Evolutionary conservation across 108 stramenopile genomes (phyloP).

Genomic region (Schizochytrium sp.): DNA sequence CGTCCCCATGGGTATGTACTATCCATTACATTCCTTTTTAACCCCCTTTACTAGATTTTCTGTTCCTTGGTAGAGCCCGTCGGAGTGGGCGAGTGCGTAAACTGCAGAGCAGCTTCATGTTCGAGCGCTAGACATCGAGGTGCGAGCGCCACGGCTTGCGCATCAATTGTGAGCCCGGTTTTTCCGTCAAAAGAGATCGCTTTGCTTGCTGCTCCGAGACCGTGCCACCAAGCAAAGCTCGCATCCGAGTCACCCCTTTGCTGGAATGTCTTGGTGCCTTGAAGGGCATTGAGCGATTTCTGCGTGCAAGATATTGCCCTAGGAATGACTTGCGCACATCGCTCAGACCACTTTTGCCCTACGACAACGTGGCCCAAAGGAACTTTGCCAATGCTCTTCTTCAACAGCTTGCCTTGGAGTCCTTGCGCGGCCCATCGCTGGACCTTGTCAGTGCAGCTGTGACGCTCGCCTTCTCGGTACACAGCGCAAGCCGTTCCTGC

Average conservation of each 20-base stretch:
- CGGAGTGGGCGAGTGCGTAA: no score
- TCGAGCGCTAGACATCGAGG: neutral
- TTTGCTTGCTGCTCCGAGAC: neutral
- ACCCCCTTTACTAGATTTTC: no score
- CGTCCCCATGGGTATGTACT: no score
- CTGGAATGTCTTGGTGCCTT: neutral
- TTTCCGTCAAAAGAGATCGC: neutral
- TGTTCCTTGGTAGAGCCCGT: no score
- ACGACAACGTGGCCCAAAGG: neutral
- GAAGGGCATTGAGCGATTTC: neutral
- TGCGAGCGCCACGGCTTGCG: neutral
- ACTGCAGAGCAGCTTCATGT: neutral
- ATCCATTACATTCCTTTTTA: no score
- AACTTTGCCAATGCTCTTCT: neutral
- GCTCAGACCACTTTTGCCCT: neutral
- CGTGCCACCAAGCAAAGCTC: neutral
- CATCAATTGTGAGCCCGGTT: neutral
- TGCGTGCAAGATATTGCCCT: neutral
- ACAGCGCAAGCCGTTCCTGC: neutral
- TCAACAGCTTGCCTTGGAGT: neutral
- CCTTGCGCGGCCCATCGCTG: neutral
- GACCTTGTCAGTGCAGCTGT: constrained; percentile 9
- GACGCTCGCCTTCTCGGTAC: neutral
- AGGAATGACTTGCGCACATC: neutral
- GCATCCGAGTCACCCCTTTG: neutral